A percentile compares a stretch with the other conserved stretches of the same genome.
Conservation (phyloP, 768 basidiomycete genomes). For the Leucosporidium yakuticum region DNA sequence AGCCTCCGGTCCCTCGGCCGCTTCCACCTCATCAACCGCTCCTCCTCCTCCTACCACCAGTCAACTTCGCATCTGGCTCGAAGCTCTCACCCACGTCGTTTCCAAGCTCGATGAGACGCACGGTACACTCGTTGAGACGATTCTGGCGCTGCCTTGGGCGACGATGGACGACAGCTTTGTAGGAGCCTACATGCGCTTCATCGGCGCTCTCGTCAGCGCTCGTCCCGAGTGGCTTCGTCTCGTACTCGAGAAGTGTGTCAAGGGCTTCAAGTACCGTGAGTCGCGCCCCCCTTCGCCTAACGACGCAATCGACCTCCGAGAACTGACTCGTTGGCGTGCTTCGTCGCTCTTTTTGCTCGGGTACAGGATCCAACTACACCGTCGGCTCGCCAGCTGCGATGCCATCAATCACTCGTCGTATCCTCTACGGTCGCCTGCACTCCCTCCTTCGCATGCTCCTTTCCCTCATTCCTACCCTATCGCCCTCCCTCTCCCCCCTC, state of each 20-base stretch:
- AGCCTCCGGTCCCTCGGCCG: conserved; percentile 30
- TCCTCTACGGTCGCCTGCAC: conserved; percentile 81
- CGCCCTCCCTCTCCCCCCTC: conserved; percentile 76
- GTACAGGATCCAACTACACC: conserved; percentile 30
- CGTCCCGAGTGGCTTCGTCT: conserved; percentile 83
- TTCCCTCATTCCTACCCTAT: conserved; percentile 81
- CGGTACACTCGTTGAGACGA: conserved; percentile 71
- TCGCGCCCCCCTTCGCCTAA: conserved; percentile 26
- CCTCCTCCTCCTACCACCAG: conserved; percentile 45
- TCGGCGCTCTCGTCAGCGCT: conserved; percentile 85
- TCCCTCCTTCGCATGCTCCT: conserved; percentile 78
- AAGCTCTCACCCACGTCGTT: conserved; percentile 83
- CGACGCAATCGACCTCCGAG: conserved; percentile 3
- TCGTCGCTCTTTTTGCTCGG: neutral
- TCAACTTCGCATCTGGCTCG: conserved; percentile 66
- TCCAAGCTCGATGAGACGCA: conserved; percentile 80
- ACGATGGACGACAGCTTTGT: conserved; percentile 77
- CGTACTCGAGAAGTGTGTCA: conserved; percentile 72
- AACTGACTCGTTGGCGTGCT: neutral
- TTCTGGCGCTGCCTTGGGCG: conserved; percentile 84
- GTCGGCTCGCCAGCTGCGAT: conserved; percentile 20
- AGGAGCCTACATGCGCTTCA: conserved; percentile 78
- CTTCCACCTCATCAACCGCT: conserved; percentile 44
- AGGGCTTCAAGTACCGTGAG: conserved; percentile 84
- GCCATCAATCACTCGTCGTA: conserved; percentile 59